These are phyloP conservation scores for Fonsecaea pedrosoi DNA, from an alignment of 2,329 filamentous ascomycete genomes.

Conservation along the genomic window DNA sequence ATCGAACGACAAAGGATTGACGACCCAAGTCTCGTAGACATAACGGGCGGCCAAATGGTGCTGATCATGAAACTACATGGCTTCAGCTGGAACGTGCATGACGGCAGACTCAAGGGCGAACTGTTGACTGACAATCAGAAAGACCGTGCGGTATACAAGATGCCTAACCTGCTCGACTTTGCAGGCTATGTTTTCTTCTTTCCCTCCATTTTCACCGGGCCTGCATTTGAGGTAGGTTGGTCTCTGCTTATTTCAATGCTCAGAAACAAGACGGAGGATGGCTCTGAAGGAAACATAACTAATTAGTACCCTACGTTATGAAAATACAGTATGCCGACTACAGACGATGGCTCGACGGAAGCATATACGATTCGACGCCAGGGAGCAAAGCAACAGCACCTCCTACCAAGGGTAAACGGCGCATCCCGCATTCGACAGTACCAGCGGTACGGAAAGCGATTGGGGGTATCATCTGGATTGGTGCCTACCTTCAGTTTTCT, in stretches of 20 bases:
- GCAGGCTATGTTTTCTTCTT: conserved; percentile 95
- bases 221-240: conserved; percentile 73
- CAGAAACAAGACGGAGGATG: background rate
- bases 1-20: conserved; percentile 77
- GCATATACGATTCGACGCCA: conserved; percentile 87
- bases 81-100: conserved; percentile 98
- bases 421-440: conserved; percentile 86
- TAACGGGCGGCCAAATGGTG: conserved; percentile 97
- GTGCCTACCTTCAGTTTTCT: conserved; percentile 75
- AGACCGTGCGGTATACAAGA: conserved; percentile 74
- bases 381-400: conserved; percentile 73
- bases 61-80: conserved; percentile 95
- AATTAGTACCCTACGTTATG: background rate
- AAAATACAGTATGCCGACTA: conserved; percentile 76
- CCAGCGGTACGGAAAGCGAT: conserved; percentile 80
- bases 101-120: conserved; percentile 78
- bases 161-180: conserved; percentile 82
- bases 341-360: conserved; percentile 86
- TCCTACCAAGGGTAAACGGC: conserved; percentile 84
- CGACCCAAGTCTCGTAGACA: conserved; percentile 74
- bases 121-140: conserved; percentile 88
- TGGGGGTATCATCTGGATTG: conserved; percentile 78
- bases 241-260: background rate
- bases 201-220: conserved; percentile 84
- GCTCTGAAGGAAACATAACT: background rate